Percentiles rank a stretch among this genome's conserved stretches.
phyloP scores from a whole-genome alignment of 1,284 basidiomycete genomes.

The Puccinia triticina region DNA sequence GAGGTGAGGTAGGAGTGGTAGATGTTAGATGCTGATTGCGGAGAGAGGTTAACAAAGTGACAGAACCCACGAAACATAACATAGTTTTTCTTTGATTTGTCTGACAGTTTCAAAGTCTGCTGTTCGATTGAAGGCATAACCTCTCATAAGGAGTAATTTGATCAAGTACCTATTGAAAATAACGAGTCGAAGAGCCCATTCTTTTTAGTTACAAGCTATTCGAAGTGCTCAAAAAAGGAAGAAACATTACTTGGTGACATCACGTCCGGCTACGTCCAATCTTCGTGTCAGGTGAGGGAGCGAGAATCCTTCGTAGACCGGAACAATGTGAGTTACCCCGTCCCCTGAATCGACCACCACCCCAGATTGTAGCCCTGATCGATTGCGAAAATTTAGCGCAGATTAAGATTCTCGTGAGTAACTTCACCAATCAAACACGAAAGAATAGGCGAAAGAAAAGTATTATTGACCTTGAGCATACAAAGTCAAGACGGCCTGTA shows the following conservation, averaged over 20 bases:
- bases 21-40: not conserved
- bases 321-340: constrained; percentile 98
- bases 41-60: not conserved
- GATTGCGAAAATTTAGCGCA: not conserved
- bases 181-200: not conserved
- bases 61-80: constrained; percentile 79
- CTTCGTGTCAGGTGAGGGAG: constrained; percentile 91
- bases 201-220: not conserved
- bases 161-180: constrained; percentile 72
- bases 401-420: not conserved
- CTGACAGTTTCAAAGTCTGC: constrained; percentile 98
- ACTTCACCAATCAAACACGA: not conserved
- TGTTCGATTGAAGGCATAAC: constrained; percentile 98
- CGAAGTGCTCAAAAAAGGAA: not conserved
- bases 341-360: constrained; percentile 99
- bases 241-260: constrained; percentile 74
- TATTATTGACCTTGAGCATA: constrained; percentile 84
- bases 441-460: not conserved
- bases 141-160: constrained; percentile 95
- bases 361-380: constrained; percentile 87
- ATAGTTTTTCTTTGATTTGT: constrained; percentile 98
- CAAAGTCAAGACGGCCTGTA: constrained; percentile 95
- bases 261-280: constrained; percentile 94
- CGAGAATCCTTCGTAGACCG: constrained; percentile 94
- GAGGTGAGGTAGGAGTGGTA: not conserved